Evolutionary conservation across 78 protist genomes (phyloP), one percentile per base, ranked within the genome.

Genomic region (Creolimax fragrantissima): DNA sequence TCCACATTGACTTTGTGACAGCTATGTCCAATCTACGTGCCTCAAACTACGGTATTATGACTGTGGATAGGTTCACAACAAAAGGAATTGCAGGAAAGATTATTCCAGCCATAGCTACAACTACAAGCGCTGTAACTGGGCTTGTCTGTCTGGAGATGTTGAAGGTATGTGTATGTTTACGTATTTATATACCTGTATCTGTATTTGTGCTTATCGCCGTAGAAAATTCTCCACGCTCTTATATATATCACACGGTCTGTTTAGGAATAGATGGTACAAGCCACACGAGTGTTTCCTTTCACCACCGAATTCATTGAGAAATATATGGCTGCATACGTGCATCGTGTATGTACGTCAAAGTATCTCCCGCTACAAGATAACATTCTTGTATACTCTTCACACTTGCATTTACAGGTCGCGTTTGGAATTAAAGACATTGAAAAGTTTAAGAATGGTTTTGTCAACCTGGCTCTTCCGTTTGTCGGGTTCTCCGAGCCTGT

Each of bases 101-200:
- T 96, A 99, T 99, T 92, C 99, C 99, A 3, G 99, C 99, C 41
- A 96, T 99, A 74, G 99, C 99, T 43, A 99, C 99, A 7, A 99
- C 99, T 42, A 99, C 99, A 5, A 98, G 99, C n/a, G 35, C 95
- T 6, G 98, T 98, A 35, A 90, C 98, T 42, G 99, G 99, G 5
- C 93, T 97, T n/a, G 98, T 95, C 11, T 88, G 94, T 94, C 45
- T 98, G 6, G 99, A 98, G 95, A 67, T 97, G 43, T 89, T 86
- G 93, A 98, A 98, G 96, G 89, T 96, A 11, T 35, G 45, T 6
- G 5, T n/a, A 47, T 47, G 37, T 47, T 24, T 47, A 47, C 11
- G 37, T 47, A 47, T 47, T 24, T 47, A 7, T 47, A 47, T 47
- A 47, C 11, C 74, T 47, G 11, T 11, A 47, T 47, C 74, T 47